Conservation (phyloP, 208 protist genomes). For the Acanthamoeba divionensis region DNA sequence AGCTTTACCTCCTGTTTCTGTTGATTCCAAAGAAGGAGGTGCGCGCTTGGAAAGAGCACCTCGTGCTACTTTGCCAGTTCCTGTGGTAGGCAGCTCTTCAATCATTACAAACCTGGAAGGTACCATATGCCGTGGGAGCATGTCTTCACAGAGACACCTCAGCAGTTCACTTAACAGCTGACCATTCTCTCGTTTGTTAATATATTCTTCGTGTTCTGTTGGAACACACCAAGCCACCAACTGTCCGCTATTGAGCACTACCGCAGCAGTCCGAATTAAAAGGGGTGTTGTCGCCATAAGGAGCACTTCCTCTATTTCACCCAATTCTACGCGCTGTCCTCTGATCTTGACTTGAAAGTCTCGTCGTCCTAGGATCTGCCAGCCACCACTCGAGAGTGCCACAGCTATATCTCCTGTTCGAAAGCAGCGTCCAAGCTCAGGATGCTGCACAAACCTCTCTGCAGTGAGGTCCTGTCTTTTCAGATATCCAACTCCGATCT, state of each 20-base stretch:
- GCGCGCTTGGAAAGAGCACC: background rate
- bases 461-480: conserved; percentile 1
- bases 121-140: conserved; percentile 27
- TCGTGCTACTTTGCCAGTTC: background rate
- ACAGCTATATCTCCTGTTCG: conserved; percentile 20
- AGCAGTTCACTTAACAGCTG: conserved; percentile 11
- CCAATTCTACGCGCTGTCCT: conserved; percentile 28
- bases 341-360: conserved; percentile 39
- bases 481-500: conserved; percentile 29
- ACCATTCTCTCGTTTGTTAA: background rate
- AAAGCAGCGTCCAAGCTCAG: conserved; percentile 1
- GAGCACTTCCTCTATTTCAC: conserved; percentile 37
- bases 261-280: background rate
- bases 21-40: background rate
- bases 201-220: background rate
- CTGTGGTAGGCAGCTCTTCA: background rate
- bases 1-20: too few relatives aligned
- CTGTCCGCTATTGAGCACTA: background rate
- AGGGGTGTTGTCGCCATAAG: background rate
- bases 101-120: background rate
- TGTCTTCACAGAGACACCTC: background rate
- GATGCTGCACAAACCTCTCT: background rate
- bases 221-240: conserved; percentile 22
- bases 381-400: background rate
- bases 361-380: background rate